A percentile compares a stretch with the other conserved stretches of the same genome.
Conservation (phyloP, 108 stramenopile species). For the Cyclotella distinguenda region DNA sequence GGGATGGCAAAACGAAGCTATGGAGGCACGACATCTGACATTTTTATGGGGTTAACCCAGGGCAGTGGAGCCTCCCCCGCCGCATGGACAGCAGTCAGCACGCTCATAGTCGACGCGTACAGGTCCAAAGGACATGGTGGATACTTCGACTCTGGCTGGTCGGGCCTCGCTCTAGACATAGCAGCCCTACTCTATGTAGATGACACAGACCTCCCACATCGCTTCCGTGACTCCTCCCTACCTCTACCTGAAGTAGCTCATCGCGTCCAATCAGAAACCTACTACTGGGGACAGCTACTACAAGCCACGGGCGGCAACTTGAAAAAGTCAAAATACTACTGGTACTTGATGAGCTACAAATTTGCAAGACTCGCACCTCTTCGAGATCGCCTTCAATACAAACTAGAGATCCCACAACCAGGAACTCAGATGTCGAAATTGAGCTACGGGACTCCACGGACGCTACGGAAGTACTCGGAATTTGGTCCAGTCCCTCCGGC, state of each 20-base stretch:
- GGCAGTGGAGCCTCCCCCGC: conserved; percentile 8
- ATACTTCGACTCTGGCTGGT: background rate
- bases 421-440: background rate
- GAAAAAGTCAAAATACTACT: conserved; percentile 6
- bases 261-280: background rate
- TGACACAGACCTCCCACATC: conserved; percentile 1
- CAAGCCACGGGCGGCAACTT: conserved; percentile 11
- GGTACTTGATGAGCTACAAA: background rate
- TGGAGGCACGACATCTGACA: background rate
- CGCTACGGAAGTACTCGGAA: background rate
- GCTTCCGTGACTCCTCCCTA: fast-evolving
- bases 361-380: background rate
- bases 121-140: background rate
- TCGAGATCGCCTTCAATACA: background rate
- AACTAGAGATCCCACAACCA: background rate
- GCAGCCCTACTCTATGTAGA: conserved; percentile 7
- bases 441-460: background rate
- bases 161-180: background rate
- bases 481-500: background rate
- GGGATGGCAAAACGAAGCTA: background rate
- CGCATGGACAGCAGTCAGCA: background rate
- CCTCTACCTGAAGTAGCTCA: background rate
- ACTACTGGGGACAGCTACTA: conserved; percentile 8
- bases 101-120: conserved; percentile 3
- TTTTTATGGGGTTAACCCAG: background rate